Base-by-base conservation (phyloP, 2,329 filamentous ascomycete genomes). In the Simplicillium sp. region DNA sequence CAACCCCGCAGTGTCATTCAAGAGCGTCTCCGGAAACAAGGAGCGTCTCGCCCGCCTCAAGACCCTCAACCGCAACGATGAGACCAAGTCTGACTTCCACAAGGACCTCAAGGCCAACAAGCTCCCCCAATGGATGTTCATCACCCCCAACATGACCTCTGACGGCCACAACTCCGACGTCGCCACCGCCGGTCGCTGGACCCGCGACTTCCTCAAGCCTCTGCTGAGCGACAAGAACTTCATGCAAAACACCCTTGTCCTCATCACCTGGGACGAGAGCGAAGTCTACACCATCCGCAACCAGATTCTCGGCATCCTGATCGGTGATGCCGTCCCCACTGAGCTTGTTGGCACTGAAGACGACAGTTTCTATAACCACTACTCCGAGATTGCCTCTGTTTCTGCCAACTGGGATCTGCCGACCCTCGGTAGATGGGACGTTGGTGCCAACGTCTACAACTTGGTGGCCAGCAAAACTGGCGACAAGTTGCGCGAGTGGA, bases 261-360 rank as follows among this genome's bases (percentile, higher is more conserved):
- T 90, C 6, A 59, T 92, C 44, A 89, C 80, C 7, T 92, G 87
- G 52, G 86, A 92, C 48, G 87, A 92, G 64, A 84, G 80, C 56
- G 75, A 82, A 50, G 78, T 73, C 9, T 87, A 87, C 60, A 59
- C 67, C 5, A 63, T 67, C 16, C 71, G 75, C 50, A 92, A 90
- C 70, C 70, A 70, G 32, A 72, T 92, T 39, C 73, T 86, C 45
- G 75, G 67, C 46, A 71, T 92, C 48, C 71, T 92, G 0, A 65
- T 92, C 3, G 86, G 86, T 12, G 84, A 84, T 44, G 81, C 79
- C 13, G 61, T 94, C 2, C 82, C 83, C 8, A 38, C 65, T 3
- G 39, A 71, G 13, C 70, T 84, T 1, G 63, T 77, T 33, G 82
- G 82, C 41, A 87, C 82, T 15, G 76, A 67, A 2, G 86, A 92